These are phyloP conservation scores for Quercus tomentella DNA, from an alignment of 331 rosid genomes.

Conservation along the genomic window DNA sequence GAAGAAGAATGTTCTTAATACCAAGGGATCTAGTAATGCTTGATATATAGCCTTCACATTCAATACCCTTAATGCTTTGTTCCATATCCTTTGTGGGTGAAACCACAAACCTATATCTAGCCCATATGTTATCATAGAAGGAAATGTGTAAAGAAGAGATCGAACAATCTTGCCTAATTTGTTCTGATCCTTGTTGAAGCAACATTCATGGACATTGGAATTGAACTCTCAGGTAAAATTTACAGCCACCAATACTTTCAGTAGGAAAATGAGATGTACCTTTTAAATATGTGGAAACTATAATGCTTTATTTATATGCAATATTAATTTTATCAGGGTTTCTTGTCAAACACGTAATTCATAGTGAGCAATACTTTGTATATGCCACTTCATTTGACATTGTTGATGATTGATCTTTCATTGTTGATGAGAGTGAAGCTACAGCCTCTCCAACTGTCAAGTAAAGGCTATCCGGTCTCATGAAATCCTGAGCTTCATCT, in stretches of 20 bases:
- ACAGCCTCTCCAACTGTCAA: slow-evolving; percentile 80
- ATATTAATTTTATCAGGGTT: not conserved
- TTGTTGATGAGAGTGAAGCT: slow-evolving; percentile 43
- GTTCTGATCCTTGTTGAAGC: not conserved
- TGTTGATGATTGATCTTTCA: slow-evolving; percentile 35
- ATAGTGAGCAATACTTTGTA: not conserved
- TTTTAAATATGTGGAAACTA: not conserved
- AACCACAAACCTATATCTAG: too few species aligned
- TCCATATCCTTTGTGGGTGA: too few species aligned
- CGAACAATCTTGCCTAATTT: not conserved
- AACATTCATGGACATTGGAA: not conserved
- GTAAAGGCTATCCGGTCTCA: slow-evolving; percentile 45
- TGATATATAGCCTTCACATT: too few species aligned
- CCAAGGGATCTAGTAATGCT: too few species aligned
- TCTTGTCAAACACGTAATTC: not conserved
- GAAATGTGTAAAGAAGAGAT: not conserved
- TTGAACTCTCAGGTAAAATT: not conserved
- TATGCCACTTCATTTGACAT: slow-evolving; percentile 13
- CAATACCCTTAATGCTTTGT: too few species aligned
- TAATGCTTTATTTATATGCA: not conserved
- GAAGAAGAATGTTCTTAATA: too few species aligned
- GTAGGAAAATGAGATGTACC: too few species aligned
- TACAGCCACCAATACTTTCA: not conserved
- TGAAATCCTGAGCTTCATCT: slow-evolving; percentile 38
- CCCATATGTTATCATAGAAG: not conserved